A percentile compares a stretch with the other conserved stretches of the same genome.
Evolutionary conservation across 345 rosid genomes (phyloP).

Genomic region (Psidium friedrichsthalianum): DNA sequence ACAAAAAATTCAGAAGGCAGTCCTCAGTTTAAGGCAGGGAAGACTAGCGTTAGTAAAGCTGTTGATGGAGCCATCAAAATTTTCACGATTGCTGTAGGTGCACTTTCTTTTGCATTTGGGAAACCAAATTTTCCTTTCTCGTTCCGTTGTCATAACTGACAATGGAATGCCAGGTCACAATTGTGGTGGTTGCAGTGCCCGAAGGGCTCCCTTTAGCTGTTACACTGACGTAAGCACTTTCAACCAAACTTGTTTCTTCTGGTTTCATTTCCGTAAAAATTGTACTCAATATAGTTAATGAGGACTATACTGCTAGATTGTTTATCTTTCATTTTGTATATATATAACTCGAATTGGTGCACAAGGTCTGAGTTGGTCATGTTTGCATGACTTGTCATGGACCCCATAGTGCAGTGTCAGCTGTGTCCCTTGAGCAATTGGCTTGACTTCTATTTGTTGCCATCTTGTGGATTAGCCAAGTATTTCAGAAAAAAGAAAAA

Average conservation of each 20-base stretch:
- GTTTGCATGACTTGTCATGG: background rate
- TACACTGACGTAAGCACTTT: slow-evolving; percentile 12
- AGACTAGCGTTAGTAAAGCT: slow-evolving; percentile 8
- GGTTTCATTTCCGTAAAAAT: background rate
- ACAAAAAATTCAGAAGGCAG: slow-evolving; percentile 17
- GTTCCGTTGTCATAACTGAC: background rate
- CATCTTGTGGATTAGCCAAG: background rate
- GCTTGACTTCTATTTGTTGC: background rate
- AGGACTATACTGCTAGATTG: background rate
- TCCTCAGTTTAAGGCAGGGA: slow-evolving; percentile 4
- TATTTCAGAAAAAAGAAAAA: background rate
- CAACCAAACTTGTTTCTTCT: background rate
- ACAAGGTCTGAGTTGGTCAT: background rate
- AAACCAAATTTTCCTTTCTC: background rate
- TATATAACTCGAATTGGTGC: background rate
- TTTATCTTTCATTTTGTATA: background rate
- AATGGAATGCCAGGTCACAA: slow-evolving; percentile 1
- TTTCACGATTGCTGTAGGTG: slow-evolving; percentile 20
- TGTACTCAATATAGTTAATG: background rate
- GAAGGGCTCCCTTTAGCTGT: slow-evolving; percentile 38
- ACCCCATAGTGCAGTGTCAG: background rate
- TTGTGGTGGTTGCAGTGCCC: slow-evolving; percentile 26
- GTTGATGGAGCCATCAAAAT: slow-evolving; percentile 17
- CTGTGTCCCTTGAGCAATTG: background rate
- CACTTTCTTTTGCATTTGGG: background rate